Percentiles rank a stretch among this genome's conserved stretches.
Evolutionary conservation across 2,329 filamentous ascomycete genomes (phyloP).

Genomic region (Plenodomus lindquistii): DNA sequence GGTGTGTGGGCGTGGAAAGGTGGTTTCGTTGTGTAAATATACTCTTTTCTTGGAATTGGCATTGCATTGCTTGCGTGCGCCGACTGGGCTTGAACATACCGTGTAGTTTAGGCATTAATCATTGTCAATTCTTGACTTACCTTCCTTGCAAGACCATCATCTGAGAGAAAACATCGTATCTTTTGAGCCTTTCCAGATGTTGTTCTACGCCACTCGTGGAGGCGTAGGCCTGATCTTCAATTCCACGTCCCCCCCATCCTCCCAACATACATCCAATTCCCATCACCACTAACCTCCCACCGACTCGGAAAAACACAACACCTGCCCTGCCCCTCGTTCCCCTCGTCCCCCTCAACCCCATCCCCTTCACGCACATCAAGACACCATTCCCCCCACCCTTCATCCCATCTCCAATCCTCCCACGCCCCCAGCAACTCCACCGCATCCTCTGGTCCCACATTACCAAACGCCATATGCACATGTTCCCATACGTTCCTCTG

Average conservation of each 20-base stretch:
- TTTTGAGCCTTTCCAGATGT: too few relatives aligned
- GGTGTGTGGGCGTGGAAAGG: not conserved
- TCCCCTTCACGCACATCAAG: conserved; percentile 7
- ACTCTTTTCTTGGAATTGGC: too few relatives aligned
- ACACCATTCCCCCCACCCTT: conserved; percentile 17
- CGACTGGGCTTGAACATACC: too few relatives aligned
- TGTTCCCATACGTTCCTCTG: conserved; percentile 15
- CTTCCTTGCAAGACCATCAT: too few relatives aligned
- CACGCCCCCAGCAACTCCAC: conserved; percentile 16
- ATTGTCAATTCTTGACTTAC: too few relatives aligned
- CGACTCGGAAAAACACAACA: conserved; percentile 14
- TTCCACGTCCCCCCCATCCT: not conserved
- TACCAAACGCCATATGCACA: conserved; percentile 4
- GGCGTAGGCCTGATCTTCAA: too few relatives aligned
- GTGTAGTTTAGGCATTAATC: too few relatives aligned
- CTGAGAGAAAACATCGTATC: too few relatives aligned
- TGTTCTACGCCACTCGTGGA: too few relatives aligned
- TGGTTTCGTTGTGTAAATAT: not conserved
- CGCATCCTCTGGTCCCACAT: conserved; percentile 9
- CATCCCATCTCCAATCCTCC: conserved; percentile 26
- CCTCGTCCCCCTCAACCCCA: not conserved
- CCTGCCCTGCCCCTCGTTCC: too few relatives aligned
- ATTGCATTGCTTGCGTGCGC: too few relatives aligned
- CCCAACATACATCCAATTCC: conserved; percentile 19
- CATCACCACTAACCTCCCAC: conserved; percentile 11